Evolutionary conservation across 2,329 filamentous ascomycete genomes (phyloP).

Genomic region (Aspergillus amoenus): DNA sequence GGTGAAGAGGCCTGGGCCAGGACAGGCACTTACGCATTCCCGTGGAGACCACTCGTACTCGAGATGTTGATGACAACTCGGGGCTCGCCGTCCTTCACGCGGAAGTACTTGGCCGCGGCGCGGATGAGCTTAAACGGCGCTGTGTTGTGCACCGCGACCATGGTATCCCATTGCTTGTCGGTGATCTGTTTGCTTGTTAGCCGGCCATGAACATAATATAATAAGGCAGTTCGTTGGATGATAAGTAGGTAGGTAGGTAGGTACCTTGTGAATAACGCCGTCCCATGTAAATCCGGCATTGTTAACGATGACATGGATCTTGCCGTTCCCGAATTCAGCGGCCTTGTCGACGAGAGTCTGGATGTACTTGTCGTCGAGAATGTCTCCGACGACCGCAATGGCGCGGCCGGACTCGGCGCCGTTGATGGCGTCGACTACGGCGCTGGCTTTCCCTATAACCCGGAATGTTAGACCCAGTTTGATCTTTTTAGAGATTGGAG

Average conservation of each 20-base stretch:
- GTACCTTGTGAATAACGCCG: conserved; percentile 79
- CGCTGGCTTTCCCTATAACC: conserved; percentile 62
- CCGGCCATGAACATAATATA: background rate
- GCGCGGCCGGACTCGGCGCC: conserved; percentile 61
- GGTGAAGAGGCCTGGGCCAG: background rate
- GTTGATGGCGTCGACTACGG: conserved; percentile 71
- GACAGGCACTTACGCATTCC: conserved; percentile 60
- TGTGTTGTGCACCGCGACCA: conserved; percentile 78
- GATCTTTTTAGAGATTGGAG: too few relatives aligned
- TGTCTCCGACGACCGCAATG: conserved; percentile 72
- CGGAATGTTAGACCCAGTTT: background rate
- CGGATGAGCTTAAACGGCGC: conserved; percentile 82
- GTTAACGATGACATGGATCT: conserved; percentile 89
- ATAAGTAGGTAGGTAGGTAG: conserved; percentile 5
- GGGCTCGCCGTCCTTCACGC: conserved; percentile 77
- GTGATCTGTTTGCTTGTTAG: conserved; percentile 56
- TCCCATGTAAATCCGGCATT: conserved; percentile 94
- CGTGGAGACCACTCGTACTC: conserved; percentile 76
- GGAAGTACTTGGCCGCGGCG: conserved; percentile 80
- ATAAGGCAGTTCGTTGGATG: too few relatives aligned
- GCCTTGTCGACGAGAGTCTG: conserved; percentile 69
- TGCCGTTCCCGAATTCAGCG: conserved; percentile 77
- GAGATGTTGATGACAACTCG: conserved; percentile 77
- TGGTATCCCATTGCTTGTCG: conserved; percentile 89
- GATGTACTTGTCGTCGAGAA: conserved; percentile 70